Evolutionary conservation across 176 grass and related monocot genomes (phyloP).

Genomic region (Sorghum bicolor): DNA sequence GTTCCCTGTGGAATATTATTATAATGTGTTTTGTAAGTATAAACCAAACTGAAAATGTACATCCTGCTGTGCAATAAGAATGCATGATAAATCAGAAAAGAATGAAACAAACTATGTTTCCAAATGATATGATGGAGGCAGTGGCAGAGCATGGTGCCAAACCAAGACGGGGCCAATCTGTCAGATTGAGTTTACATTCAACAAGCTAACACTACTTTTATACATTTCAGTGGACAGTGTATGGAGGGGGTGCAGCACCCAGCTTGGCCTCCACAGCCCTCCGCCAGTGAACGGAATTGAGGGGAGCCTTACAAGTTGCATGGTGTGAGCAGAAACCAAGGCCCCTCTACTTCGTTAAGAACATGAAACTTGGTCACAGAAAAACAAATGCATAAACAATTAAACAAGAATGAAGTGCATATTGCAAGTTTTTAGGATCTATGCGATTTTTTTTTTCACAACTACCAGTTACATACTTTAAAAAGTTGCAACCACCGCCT

Average conservation of each 20-base stretch:
- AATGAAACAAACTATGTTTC: conserved; percentile 5
- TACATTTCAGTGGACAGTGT: too few species aligned
- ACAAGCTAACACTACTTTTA: too few species aligned
- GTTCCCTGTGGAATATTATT: not conserved
- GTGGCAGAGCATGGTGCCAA: too few species aligned
- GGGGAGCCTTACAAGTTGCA: not conserved
- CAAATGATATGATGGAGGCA: not conserved
- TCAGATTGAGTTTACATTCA: too few species aligned
- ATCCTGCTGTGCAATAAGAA: not conserved
- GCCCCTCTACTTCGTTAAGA: not conserved
- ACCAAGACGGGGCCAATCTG: too few species aligned
- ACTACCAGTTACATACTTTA: not conserved
- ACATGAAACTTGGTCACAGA: not conserved
- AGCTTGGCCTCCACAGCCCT: too few species aligned
- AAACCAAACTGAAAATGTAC: not conserved
- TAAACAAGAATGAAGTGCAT: not conserved
- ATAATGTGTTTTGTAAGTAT: not conserved
- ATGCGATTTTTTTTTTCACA: not conserved
- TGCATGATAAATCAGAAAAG: not conserved
- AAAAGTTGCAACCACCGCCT: not conserved
- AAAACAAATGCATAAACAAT: not conserved
- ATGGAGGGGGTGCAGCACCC: too few species aligned
- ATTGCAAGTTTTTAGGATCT: not conserved
- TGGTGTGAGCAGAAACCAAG: not conserved
- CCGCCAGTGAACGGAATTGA: too few species aligned